These are phyloP conservation scores for Fusarium metavorans DNA, from an alignment of 2,329 filamentous ascomycete species.

Conservation along the genomic window DNA sequence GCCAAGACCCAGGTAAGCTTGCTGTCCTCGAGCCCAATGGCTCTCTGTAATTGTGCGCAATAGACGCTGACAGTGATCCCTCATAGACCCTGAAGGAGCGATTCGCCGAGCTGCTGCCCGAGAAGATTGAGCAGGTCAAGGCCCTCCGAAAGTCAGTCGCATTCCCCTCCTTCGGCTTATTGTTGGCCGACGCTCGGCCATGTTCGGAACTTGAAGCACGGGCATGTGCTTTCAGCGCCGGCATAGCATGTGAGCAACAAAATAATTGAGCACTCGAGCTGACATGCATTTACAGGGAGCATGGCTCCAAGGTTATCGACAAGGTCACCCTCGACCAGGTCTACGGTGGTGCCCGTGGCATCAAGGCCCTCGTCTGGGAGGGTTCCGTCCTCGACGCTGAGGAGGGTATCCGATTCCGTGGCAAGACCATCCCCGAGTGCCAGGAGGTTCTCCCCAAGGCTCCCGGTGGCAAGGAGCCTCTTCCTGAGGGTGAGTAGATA, in stretches of 20 bases:
- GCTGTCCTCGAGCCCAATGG: constrained; percentile 12
- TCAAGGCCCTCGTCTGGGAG: constrained; percentile 99
- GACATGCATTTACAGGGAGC: constrained; percentile 71
- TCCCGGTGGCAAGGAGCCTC: constrained; percentile 94
- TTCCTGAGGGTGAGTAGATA: constrained; percentile 80
- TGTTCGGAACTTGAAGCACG: constrained; percentile 19
- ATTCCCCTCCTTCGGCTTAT: constrained; percentile 29
- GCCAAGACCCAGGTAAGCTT: constrained; percentile 84
- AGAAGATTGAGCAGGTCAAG: constrained; percentile 99
- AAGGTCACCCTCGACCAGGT: constrained; percentile 99
- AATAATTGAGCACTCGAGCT: constrained; percentile 24
- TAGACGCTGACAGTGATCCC: constrained; percentile 13
- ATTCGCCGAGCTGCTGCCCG: constrained; percentile 94
- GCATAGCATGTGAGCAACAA: constrained; percentile 9
- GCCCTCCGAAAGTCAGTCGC: constrained; percentile 87
- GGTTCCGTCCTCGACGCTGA: constrained; percentile 97
- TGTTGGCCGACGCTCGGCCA: constrained; percentile 24
- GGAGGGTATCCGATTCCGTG: constrained; percentile 99
- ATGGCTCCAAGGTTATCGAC: constrained; percentile 94
- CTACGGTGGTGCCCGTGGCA: constrained; percentile 98
- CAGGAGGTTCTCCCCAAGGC: constrained; percentile 98
- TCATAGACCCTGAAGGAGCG: constrained; percentile 94
- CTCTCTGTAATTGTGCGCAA: background rate
- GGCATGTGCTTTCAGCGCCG: constrained; percentile 1
- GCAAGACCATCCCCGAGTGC: constrained; percentile 99